Base-by-base conservation (phyloP, 768 basidiomycete genomes). In the Mycena polygramma region DNA sequence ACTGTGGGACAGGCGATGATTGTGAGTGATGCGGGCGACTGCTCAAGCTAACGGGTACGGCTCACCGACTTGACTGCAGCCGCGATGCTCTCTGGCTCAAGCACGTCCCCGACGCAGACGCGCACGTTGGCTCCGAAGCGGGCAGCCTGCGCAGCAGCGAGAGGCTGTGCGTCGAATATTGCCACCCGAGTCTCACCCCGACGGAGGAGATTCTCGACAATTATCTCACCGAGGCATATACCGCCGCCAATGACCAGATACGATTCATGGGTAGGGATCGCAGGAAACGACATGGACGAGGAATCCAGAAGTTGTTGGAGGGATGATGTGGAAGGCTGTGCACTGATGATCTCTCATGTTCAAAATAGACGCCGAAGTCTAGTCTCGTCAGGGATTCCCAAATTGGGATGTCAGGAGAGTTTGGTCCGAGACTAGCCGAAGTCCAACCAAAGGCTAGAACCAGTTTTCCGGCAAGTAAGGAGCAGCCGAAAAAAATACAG, bases 201-300 rank as follows among this genome's bases (percentile, higher is more conserved):
- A 13, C 54, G 37, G 7, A 57, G n/a, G 14, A 57, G 54, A 3
- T 9, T 36, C 9, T 39, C 11, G 7, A 57, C 54, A 7, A 57
- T 81, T 55, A 81, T 78, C 58, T 83, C 77, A 24, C 88, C 84
- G 2, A 84, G 75, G 72, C 83, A 81, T 15, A 83, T 81, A 49
- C 83, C 82, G 30, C 87, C 87, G 53, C 88, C 88, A 63, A 88
- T 81, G 73, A 89, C 84, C 22, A 87, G 76, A 74, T 86, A 87
- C 0, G 80, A 80, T 64, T 86, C 82, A 0, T 41, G 48, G 13
- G 63, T 48, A 13, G 63, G 52, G n/a, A n/a, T 4, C 37, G 45
- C 11, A 46, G 13, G 45, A 7, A 19, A 14, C 41, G 41, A 41
- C 45, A 46, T 46, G 45, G 45, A 46, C 41, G 41, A 41, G 15